Evolutionary conservation across 2,329 filamentous ascomycete species (phyloP), one percentile per base, ranked within the genome.

Genomic region (Eurotiales sp.): DNA sequence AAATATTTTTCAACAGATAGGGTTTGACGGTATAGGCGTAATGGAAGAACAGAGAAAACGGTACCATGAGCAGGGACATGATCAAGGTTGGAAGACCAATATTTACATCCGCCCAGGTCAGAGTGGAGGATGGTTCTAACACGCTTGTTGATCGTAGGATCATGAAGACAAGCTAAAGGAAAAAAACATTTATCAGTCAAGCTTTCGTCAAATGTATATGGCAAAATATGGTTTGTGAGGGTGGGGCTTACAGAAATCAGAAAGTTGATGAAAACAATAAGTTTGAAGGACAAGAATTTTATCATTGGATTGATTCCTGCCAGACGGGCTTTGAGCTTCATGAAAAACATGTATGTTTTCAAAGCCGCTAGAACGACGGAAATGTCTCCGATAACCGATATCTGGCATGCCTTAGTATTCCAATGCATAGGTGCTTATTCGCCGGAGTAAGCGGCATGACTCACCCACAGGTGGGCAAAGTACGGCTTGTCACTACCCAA

Each of bases 381-480:
- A 3, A 51, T 8, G 10, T 39, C 14, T 7, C 17, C 36, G 29
- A 51, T 46, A 14, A 46, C n/a, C 15, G 45, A 10, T 6, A 51
- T 44, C 46, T 50, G 10, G 27, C 17, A 10, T 40, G 14, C 15
- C 14, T 41, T 25, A 4, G 22, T n/a, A n/a, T n/a, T n/a, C n/a
- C 17, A 10, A 67, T 53, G 2, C 67, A 48, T 66, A 2, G 1
- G 37, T 19, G 3, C 61, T 45, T 1, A 63, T 64, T n/a, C 63
- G 21, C 15, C 45, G 49, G 21, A 42, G 42, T 6, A 27, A 32
- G 61, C 52, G 21, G 63, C 50, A 2, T 25, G 4, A 51, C 57
- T 7, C 56, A 68, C 64, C 66, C 68, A 72, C n/a, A 71, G 53
- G 50, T 72, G 66, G 22, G 65, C 66, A 56, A 69, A 72, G 40